phyloP scores from a whole-genome alignment of 345 rosid genomes.

The Adansonia digitata region DNA sequence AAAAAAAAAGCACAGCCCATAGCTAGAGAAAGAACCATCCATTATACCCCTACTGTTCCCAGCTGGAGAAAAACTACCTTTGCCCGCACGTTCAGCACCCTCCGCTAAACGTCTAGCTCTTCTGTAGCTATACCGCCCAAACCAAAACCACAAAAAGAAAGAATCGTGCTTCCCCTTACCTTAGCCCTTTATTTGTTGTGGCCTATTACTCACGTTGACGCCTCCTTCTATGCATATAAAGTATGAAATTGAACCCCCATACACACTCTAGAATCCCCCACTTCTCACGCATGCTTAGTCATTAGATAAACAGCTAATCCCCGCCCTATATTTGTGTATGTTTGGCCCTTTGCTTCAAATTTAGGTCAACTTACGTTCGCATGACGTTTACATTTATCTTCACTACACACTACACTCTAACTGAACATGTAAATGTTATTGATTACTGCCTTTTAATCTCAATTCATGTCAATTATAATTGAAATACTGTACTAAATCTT shows the following conservation, averaged over 20 bases:
- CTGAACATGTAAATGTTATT: neutral
- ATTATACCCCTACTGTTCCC: neutral
- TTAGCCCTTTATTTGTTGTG: neutral
- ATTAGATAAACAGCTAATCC: neutral
- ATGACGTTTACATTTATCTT: constrained; percentile 12
- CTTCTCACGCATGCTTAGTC: neutral
- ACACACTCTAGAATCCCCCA: neutral
- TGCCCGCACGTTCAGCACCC: neutral
- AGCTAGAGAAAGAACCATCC: neutral
- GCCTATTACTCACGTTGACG: constrained; percentile 11
- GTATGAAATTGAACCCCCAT: neutral
- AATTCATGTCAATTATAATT: neutral
- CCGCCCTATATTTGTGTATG: neutral
- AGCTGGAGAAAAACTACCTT: neutral
- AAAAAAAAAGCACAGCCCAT: neutral
- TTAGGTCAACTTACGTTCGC: constrained; percentile 19
- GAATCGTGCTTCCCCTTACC: constrained; percentile 19
- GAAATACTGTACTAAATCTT: too few relatives aligned
- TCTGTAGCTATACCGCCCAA: neutral
- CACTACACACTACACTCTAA: neutral
- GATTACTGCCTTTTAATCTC: neutral
- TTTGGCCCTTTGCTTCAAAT: neutral
- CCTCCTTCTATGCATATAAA: neutral
- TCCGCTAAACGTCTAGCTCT: neutral
- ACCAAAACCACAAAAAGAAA: neutral